Conservation (phyloP, 169 alveolate genomes). For the Plasmodium falciparum region DNA sequence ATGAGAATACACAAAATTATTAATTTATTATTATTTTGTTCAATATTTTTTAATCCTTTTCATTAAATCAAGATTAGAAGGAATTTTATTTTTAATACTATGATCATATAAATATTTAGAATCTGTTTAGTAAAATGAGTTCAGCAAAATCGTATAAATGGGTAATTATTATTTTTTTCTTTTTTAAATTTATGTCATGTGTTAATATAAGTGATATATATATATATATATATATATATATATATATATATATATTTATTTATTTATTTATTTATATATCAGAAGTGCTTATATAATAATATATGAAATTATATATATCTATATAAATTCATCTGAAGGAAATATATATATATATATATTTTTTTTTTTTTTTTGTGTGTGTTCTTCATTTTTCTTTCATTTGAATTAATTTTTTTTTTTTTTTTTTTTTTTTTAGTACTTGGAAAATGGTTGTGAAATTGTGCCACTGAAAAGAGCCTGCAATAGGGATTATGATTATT, state of each 20-base stretch:
- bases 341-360: not conserved
- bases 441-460: constrained; percentile 71
- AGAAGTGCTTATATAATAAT: no score
- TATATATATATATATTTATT: not conserved
- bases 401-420: constrained; percentile 1
- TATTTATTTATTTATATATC: not conserved
- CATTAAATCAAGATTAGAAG: no score
- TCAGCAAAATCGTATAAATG: constrained; percentile 54
- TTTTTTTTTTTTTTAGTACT: constrained; percentile 37
- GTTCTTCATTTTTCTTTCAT: not conserved
- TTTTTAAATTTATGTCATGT: not conserved
- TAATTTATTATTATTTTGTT: no score
- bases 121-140: constrained; percentile 17
- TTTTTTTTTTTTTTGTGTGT: no score
- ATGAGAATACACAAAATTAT: no score
- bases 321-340: not conserved
- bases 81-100: no score
- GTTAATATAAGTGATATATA: not conserved
- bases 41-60: no score
- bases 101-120: no score
- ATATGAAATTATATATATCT: not conserved
- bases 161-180: constrained; percentile 40
- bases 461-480: constrained; percentile 49
- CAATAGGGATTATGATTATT: constrained; percentile 20
- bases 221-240: constrained; percentile 1